Base-by-base conservation (phyloP, 2,329 filamentous ascomycete genomes). In the Fusarium tanahbumbuense region DNA sequence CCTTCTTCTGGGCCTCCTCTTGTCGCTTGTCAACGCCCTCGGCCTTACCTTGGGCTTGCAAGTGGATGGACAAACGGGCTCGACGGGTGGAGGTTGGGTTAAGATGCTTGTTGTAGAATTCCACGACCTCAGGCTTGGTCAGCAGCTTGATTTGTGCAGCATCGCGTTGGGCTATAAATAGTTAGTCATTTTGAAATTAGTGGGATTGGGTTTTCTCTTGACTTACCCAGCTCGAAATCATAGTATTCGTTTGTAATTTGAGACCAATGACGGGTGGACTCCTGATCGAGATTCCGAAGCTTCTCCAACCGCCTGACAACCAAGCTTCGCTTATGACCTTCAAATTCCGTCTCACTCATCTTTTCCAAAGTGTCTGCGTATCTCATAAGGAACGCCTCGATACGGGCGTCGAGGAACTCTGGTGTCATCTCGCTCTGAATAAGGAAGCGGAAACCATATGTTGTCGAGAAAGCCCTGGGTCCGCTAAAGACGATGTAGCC, bases 401-500 rank as follows among this genome's bases (percentile, higher is more conserved):
- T 97, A 22, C 96, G 89, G 8, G 89, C 87, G 77, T 98, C 94
- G 4, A 99, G 84, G 76, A 97, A 98, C 44, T 91, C 86, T 1
- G 93, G 91, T 4, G 91, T 89, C 77, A 91, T 91, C 81, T 99
- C 95, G 77, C 93, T 97, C 82, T 99, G 96, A 30, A 99, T 93
- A 67, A 98, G 88, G 69, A 99, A 92, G 8, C 94, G 88, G 80
- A 96, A 96, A 2, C 93, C 93, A 74, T 93, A 91, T 0, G 92
- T 95, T 1, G 92, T 94, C n/a, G 89, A 83, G 58, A 92, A 89
- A 55, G 87, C 87, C 41, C 91, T 86, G 13, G 89, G 85, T 28
- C 93, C 93, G 50, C 92, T 95, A 81, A 95, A 97, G 1, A 99
- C 95, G 56, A 99, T 93, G 74, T 99, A 99, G 15, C 96, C 96